Percentiles rank a stretch among this genome's conserved stretches.
Evolutionary conservation across 2,329 filamentous ascomycete genomes (phyloP).

Genomic region (Phaeosphaeria sp.): DNA sequence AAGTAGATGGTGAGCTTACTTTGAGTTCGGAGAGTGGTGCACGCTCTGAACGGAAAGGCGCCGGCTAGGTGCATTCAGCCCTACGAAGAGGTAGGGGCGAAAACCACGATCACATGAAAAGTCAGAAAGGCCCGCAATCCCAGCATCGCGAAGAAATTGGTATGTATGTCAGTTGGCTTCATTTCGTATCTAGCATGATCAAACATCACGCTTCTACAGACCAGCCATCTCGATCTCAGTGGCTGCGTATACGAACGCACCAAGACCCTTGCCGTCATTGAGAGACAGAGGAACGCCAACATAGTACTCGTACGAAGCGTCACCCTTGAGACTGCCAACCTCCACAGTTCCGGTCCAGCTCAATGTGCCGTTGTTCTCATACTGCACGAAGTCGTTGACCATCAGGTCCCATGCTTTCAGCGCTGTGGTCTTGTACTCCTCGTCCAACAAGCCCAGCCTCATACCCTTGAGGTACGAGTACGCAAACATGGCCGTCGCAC

Average conservation of each 20-base stretch:
- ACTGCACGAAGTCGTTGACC: slow-evolving; percentile 55
- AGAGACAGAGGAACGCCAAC: slow-evolving; percentile 40
- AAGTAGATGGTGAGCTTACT: neutral
- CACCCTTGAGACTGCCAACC: slow-evolving; percentile 59
- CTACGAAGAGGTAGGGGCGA: neutral
- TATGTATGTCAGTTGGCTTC: neutral
- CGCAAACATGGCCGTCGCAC: slow-evolving; percentile 61
- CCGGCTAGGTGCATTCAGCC: slow-evolving; percentile 3
- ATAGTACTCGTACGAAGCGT: slow-evolving; percentile 59
- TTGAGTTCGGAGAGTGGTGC: neutral
- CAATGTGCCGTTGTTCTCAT: slow-evolving; percentile 56
- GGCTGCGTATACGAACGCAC: slow-evolving; percentile 50
- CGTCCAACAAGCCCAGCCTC: slow-evolving; percentile 40
- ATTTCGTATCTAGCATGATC: neutral
- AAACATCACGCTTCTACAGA: neutral
- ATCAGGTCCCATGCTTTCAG: slow-evolving; percentile 55
- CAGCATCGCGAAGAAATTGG: neutral
- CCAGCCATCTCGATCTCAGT: slow-evolving; percentile 38
- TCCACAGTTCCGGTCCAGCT: slow-evolving; percentile 61
- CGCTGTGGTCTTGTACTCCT: slow-evolving; percentile 48
- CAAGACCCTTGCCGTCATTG: slow-evolving; percentile 52
- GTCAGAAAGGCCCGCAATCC: neutral
- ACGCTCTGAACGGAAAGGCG: neutral
- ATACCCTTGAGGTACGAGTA: slow-evolving; percentile 46
- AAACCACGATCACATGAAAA: slow-evolving; percentile 1